Evolutionary conservation across 768 basidiomycete species (phyloP).

Genomic region (Flagelloscypha sp.): DNA sequence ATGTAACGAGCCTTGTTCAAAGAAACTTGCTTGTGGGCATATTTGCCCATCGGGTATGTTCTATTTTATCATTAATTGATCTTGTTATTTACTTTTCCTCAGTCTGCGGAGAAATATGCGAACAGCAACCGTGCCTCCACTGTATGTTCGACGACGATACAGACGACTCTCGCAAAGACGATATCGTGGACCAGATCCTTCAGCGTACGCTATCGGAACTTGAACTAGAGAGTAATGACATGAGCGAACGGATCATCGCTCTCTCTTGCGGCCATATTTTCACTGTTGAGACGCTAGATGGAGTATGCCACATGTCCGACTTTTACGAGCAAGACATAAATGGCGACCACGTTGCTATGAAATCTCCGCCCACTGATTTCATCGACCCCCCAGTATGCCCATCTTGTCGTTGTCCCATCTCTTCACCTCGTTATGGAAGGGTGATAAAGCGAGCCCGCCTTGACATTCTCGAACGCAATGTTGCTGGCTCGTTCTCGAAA

Average conservation of each 20-base stretch:
- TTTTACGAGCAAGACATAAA: conserved; percentile 36
- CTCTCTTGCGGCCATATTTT: conserved; percentile 60
- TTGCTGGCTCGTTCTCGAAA: too few relatives aligned
- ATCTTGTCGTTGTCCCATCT: conserved; percentile 50
- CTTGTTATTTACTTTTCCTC: conserved; percentile 2
- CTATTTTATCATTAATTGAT: conserved; percentile 2
- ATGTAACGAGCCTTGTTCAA: conserved; percentile 47
- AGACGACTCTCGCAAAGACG: too few relatives aligned
- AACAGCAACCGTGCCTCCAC: conserved; percentile 40
- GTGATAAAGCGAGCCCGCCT: conserved; percentile 53
- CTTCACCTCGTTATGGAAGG: conserved; percentile 51
- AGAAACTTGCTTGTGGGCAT: conserved; percentile 50
- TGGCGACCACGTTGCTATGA: conserved; percentile 36
- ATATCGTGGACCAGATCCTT: conserved; percentile 55
- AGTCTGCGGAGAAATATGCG: conserved; percentile 67
- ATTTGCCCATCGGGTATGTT: conserved; percentile 55
- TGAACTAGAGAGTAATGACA: conserved; percentile 23
- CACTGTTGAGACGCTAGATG: conserved; percentile 67
- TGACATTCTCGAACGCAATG: conserved; percentile 58
- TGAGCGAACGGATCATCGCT: conserved; percentile 52
- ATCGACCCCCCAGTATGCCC: conserved; percentile 49
- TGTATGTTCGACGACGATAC: conserved; percentile 35
- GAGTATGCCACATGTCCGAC: conserved; percentile 38
- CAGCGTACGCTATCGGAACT: conserved; percentile 43
- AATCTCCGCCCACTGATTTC: conserved; percentile 31